Conservation (phyloP, 495 filamentous ascomycete genomes). For the Trichodelitschia bisporula region DNA sequence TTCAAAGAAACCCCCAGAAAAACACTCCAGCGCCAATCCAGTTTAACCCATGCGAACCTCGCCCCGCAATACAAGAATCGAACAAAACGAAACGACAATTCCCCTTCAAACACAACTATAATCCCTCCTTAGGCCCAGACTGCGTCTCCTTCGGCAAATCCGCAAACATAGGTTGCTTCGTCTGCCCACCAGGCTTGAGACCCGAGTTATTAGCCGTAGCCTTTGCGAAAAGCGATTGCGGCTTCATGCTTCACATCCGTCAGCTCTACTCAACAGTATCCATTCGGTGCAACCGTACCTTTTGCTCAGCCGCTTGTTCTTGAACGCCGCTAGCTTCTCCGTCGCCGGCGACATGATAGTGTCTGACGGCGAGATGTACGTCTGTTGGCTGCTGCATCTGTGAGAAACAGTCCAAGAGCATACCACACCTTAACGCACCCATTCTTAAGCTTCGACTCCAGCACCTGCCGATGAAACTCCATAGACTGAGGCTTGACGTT, state of each 20-base stretch:
- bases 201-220: no score
- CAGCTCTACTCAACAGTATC: neutral
- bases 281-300: constrained; percentile 6
- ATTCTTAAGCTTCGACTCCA: constrained; percentile 46
- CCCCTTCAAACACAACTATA: no score
- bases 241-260: neutral
- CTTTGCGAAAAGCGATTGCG: neutral
- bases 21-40: no score
- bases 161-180: no score
- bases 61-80: no score
- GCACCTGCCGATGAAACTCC: constrained; percentile 57
- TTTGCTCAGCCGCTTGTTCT: constrained; percentile 54
- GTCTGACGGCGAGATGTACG: constrained; percentile 80
- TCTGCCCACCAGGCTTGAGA: no score
- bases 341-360: constrained; percentile 82
- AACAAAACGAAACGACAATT: no score
- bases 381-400: constrained; percentile 23
- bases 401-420: neutral
- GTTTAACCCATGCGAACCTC: no score
- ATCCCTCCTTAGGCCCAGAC: no score
- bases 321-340: constrained; percentile 66
- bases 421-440: constrained; percentile 12
- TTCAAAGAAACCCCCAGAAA: no score
- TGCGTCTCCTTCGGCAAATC: no score
- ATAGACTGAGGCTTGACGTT: constrained; percentile 30